Evolutionary conservation across 129 eudicot genomes (phyloP).

Genomic region (Arctium lappa): DNA sequence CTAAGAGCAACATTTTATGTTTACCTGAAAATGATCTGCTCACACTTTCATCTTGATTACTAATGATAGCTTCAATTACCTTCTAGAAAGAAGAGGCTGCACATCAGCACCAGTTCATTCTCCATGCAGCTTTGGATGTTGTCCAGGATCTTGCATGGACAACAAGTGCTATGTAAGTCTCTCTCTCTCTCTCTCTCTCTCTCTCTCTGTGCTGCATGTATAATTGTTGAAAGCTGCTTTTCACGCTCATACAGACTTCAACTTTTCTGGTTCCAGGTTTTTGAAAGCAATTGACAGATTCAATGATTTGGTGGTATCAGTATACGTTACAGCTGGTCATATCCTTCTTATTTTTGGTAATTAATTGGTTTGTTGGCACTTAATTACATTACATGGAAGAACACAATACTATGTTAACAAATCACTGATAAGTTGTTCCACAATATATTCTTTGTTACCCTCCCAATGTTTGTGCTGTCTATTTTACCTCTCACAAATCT

Average conservation of each 20-base stretch:
- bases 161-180: slow-evolving; percentile 87
- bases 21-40: neutral
- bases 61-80: slow-evolving; percentile 9
- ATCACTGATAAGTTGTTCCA: neutral
- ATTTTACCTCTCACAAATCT: neutral
- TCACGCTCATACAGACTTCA: neutral
- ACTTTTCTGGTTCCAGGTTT: slow-evolving; percentile 60
- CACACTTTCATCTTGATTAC: neutral
- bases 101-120: slow-evolving; percentile 92
- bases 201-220: neutral
- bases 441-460: neutral
- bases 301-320: slow-evolving; percentile 95
- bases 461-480: neutral
- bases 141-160: slow-evolving; percentile 98
- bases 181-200: neutral
- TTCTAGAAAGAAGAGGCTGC: slow-evolving; percentile 90
- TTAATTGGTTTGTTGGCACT: neutral
- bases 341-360: slow-evolving; percentile 47
- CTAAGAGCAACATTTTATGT: neutral
- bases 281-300: slow-evolving; percentile 87
- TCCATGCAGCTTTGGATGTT: slow-evolving; percentile 91
- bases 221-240: neutral
- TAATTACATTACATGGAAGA: neutral
- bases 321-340: slow-evolving; percentile 98
- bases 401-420: neutral